These are phyloP conservation scores for Zymoseptoria tritici DNA, from an alignment of 2,329 filamentous ascomycete species.

Conservation along the genomic window DNA sequence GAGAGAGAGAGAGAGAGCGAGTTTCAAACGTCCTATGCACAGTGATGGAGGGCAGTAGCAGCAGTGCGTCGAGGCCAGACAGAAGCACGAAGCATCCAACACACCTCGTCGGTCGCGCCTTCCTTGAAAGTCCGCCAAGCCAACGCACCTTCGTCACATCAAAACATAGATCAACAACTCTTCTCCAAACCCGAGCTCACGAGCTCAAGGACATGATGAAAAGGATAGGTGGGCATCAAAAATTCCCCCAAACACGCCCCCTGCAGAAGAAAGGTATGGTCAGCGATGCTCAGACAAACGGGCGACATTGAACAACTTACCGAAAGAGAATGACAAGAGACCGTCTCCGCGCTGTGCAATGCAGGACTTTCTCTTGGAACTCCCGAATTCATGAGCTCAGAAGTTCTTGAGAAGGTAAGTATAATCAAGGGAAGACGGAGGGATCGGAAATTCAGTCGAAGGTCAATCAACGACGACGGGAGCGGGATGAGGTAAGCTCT, in stretches of 20 bases:
- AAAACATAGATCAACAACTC: neutral
- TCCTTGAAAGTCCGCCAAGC: neutral
- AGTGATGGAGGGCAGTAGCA: neutral
- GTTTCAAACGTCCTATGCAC: neutral
- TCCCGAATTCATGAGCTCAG: neutral
- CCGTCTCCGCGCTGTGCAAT: conserved; percentile 1
- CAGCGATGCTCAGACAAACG: too few species aligned
- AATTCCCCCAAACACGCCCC: neutral
- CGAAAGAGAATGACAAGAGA: neutral
- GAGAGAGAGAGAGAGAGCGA: neutral
- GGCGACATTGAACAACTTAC: neutral
- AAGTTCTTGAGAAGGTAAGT: neutral
- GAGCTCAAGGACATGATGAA: neutral
- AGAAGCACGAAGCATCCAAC: too few species aligned
- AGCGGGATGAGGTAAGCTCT: neutral
- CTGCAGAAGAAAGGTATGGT: too few species aligned
- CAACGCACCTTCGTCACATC: neutral
- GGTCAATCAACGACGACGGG: neutral
- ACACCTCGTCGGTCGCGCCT: too few species aligned
- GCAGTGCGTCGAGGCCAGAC: too few species aligned
- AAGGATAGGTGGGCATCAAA: neutral
- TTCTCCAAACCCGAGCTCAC: neutral
- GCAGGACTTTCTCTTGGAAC: neutral
- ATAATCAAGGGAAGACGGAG: neutral
- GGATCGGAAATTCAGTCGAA: neutral